phyloP scores from a whole-genome alignment of 805 yeast genomes.

The Hagleromyces aurorensis region DNA sequence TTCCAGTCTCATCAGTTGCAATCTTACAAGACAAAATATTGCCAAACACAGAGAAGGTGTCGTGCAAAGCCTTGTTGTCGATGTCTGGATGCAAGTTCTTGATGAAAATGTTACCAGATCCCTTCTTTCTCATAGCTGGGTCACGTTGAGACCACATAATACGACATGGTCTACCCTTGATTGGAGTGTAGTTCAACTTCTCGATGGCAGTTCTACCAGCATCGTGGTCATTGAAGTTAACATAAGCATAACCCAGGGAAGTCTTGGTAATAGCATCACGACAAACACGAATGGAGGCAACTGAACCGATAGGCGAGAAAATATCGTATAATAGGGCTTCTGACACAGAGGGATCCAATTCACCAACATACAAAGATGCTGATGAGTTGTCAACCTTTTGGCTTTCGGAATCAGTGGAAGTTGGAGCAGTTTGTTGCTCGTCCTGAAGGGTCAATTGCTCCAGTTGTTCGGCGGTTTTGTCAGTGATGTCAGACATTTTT shows the following conservation, averaged over 20 bases:
- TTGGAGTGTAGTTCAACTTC: conserved; percentile 86
- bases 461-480: conserved; percentile 32
- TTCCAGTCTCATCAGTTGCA: conserved; percentile 87
- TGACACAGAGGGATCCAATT: conserved; percentile 83
- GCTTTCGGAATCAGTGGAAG: conserved; percentile 22
- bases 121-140: conserved; percentile 88
- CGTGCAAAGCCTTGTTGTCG: conserved; percentile 97
- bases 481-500: conserved; percentile 33
- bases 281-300: conserved; percentile 95
- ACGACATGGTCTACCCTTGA: conserved; percentile 96
- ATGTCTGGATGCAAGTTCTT: conserved; percentile 97
- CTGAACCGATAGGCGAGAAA: conserved; percentile 91
- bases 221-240: conserved; percentile 80
- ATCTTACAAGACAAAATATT: conserved; percentile 93
- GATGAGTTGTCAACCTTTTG: conserved; percentile 46
- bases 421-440: conserved; percentile 29
- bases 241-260: conserved; percentile 97
- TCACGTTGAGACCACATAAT: conserved; percentile 99
- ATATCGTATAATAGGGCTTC: conserved; percentile 93
- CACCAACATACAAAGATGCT: conserved; percentile 95
- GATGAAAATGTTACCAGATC: conserved; percentile 94
- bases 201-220: conserved; percentile 94
- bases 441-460: conserved; percentile 30
- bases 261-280: conserved; percentile 96
- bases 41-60: conserved; percentile 96